phyloP scores from a whole-genome alignment of 1,139 yeast genomes.

The Hansenula sp. region DNA sequence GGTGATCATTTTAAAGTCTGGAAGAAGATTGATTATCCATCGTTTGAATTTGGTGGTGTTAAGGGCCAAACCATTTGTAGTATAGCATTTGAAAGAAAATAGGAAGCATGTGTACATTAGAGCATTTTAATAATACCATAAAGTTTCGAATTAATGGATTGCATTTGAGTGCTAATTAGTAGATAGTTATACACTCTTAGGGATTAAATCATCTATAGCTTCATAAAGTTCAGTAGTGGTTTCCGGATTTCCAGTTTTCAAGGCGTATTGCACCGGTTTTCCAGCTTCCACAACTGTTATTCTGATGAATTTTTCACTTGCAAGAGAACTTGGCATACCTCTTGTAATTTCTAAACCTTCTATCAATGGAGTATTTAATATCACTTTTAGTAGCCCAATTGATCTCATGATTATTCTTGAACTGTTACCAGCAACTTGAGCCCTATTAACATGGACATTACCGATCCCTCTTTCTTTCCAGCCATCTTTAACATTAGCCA shows the following conservation, averaged over 20 bases:
- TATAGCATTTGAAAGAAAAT: constrained; percentile 59
- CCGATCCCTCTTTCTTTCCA: constrained; percentile 98
- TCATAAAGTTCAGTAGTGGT: constrained; percentile 57
- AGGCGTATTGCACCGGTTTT: constrained; percentile 78
- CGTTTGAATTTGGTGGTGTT: constrained; percentile 83
- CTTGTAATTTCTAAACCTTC: constrained; percentile 56
- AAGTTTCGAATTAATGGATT: no score
- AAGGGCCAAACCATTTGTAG: constrained; percentile 87
- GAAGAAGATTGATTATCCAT: constrained; percentile 70
- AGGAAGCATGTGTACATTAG: no score
- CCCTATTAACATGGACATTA: constrained; percentile 70
- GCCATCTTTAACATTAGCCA: constrained; percentile 62
- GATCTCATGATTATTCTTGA: constrained; percentile 86
- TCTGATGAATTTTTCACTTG: constrained; percentile 77
- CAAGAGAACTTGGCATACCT: constrained; percentile 85
- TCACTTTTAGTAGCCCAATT: constrained; percentile 78
- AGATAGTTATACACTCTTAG: constrained; percentile 8
- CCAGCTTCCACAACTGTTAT: constrained; percentile 53
- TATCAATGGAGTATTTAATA: constrained; percentile 69
- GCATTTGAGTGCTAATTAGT: no score
- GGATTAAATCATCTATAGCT: constrained; percentile 40
- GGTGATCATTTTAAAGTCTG: constrained; percentile 46
- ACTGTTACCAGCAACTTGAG: constrained; percentile 26
- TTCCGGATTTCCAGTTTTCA: constrained; percentile 65
- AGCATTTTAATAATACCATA: no score